Percentiles rank a stretch among this genome's conserved stretches.
Conservation (phyloP, 331 rosid genomes). For the Saraca asoca region DNA sequence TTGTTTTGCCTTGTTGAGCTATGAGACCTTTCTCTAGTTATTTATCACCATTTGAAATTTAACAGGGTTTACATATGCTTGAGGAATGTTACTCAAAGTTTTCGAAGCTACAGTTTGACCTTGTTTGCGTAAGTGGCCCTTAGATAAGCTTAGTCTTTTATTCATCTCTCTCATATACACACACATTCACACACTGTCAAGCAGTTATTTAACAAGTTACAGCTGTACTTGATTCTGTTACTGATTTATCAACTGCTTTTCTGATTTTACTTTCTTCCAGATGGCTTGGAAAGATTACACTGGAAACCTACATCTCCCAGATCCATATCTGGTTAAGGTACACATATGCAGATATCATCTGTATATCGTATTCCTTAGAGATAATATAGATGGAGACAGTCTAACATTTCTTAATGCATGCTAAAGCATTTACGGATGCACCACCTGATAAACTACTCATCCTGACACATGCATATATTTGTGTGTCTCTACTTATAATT, state of each 20-base stretch:
- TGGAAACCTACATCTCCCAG: slow-evolving; percentile 95
- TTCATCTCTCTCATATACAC: slow-evolving; percentile 1
- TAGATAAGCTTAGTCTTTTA: slow-evolving; percentile 20
- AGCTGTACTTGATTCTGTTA: slow-evolving; percentile 22
- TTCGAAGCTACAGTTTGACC: slow-evolving; percentile 78
- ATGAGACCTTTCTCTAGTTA: slow-evolving; percentile 24
- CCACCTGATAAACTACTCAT: neutral
- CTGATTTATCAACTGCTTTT: slow-evolving; percentile 25
- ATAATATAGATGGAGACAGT: too few species aligned
- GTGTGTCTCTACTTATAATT: too few species aligned
- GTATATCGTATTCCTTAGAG: too few species aligned
- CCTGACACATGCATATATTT: too few species aligned
- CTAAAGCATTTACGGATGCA: neutral
- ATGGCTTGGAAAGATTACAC: slow-evolving; percentile 95
- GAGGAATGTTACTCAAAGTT: slow-evolving; percentile 82
- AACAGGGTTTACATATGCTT: slow-evolving; percentile 83
- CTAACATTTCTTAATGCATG: neutral
- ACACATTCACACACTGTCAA: neutral
- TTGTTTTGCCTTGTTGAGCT: slow-evolving; percentile 23
- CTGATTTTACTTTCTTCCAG: slow-evolving; percentile 50
- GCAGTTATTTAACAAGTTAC: neutral
- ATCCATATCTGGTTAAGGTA: slow-evolving; percentile 98
- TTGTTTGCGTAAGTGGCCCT: slow-evolving; percentile 77
- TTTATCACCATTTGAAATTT: slow-evolving; percentile 30
- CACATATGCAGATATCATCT: neutral